Evolutionary conservation across 768 basidiomycete species (phyloP).

Genomic region (Gymnopilus junonius): DNA sequence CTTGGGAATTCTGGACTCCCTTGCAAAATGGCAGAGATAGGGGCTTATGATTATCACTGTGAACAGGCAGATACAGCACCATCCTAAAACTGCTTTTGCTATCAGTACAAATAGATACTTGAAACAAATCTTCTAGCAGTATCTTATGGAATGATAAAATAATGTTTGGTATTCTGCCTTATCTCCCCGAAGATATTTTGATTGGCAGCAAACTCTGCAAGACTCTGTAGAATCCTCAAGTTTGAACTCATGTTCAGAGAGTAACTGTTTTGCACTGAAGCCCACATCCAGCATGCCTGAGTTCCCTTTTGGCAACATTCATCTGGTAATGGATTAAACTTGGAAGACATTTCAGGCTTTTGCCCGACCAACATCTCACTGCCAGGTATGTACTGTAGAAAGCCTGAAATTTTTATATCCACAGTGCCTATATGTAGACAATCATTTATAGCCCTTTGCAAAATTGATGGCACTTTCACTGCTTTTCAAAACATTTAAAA

Average conservation of each 20-base stretch:
- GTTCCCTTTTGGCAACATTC: too few relatives aligned
- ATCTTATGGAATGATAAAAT: background rate
- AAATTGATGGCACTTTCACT: too few relatives aligned
- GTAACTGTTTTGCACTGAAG: background rate
- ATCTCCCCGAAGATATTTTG: background rate
- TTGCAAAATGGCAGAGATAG: background rate
- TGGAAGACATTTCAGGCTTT: too few relatives aligned
- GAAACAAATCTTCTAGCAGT: background rate
- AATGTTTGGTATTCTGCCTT: background rate
- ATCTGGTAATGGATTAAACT: too few relatives aligned
- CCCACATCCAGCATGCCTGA: too few relatives aligned
- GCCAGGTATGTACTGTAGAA: too few relatives aligned
- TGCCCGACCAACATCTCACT: too few relatives aligned
- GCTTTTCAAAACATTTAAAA: too few relatives aligned
- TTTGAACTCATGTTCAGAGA: background rate
- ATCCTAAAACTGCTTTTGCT: background rate
- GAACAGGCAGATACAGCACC: background rate
- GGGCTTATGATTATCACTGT: background rate
- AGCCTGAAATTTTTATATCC: too few relatives aligned
- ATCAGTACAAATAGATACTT: background rate
- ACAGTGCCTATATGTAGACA: too few relatives aligned
- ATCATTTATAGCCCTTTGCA: too few relatives aligned
- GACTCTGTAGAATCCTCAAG: background rate
- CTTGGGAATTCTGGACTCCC: too few relatives aligned
- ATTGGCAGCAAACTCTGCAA: background rate